Evolutionary conservation across 768 basidiomycete species (phyloP), one percentile per base, ranked within the genome.

Genomic region (Russula abietina): DNA sequence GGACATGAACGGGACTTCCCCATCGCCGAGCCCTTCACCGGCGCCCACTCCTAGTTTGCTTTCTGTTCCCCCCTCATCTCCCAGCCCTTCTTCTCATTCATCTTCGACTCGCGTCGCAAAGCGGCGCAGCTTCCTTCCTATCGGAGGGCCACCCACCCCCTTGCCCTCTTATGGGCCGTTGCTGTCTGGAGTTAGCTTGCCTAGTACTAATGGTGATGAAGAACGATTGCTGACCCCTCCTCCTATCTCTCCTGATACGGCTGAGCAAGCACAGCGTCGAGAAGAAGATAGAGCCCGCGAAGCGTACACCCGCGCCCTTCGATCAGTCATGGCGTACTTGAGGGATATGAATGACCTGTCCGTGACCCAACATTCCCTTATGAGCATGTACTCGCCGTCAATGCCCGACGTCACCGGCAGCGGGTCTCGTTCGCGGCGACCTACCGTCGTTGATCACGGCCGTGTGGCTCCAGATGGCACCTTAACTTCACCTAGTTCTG

Each of bases 291-390:
- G 85, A 36, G 81, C 79, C 19, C 80, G 84, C 33, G 89, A 91
- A 70, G 80, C 84, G 33, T 88, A 88, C 71, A 85, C 83, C 69
- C 81, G 89, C 49, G 93, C 92, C 36, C 79, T 99, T 57, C 84
- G 91, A 59, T 89, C 91, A 11, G 85, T 99, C 19, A 95, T 98
- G 89, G 92, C 93, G 8, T 99, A 98, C 74, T 81, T 99, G 22
- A 86, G 86, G 69, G 97, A 99, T 69, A 88, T 99, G 85, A 89
- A 94, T 70, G 97, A 99, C 70, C 79, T 99, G 33, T 87, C 86
- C 19, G 73, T 85, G 67, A 82, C 85, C 22, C 88, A 87, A 70
- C 71, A 76, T n/a, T 78, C 80, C 61, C 73, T 80, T 12, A 64
- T 83, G 68, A 84, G 84, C 60, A 76, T 86, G 73, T 87, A 89